A percentile compares a stretch with the other conserved stretches of the same genome.
These are phyloP conservation scores for Trypanosomatidae sp. DNA, from an alignment of 208 protist species.

Conservation along the genomic window DNA sequence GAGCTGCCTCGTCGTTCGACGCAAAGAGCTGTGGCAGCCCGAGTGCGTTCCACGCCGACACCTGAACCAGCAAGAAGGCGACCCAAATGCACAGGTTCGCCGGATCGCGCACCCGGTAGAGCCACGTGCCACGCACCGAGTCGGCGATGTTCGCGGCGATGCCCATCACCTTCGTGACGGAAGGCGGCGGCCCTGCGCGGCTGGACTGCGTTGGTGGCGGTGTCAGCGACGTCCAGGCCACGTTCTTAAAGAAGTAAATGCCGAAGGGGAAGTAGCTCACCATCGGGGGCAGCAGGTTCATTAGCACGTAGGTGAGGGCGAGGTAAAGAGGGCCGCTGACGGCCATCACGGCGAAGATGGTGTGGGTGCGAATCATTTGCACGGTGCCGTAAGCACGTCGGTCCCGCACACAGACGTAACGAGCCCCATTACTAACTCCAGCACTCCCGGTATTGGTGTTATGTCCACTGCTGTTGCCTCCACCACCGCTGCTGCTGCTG, in stretches of 20 bases:
- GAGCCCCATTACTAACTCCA: too few species aligned
- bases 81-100: slow-evolving; percentile 46
- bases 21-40: too few species aligned
- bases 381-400: slow-evolving; percentile 52
- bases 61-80: slow-evolving; percentile 47
- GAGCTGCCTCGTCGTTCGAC: too few species aligned
- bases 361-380: slow-evolving; percentile 37
- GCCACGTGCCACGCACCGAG: slow-evolving; percentile 56
- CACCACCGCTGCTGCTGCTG: too few species aligned
- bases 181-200: slow-evolving; percentile 11
- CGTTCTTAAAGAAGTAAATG: slow-evolving; percentile 69
- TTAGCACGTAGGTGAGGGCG: slow-evolving; percentile 22
- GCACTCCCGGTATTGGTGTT: background rate
- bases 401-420: slow-evolving; percentile 45
- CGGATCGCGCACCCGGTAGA: slow-evolving; percentile 59
- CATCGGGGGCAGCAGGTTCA: slow-evolving; percentile 48
- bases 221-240: slow-evolving; percentile 40
- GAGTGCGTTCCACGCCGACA: slow-evolving; percentile 49
- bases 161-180: slow-evolving; percentile 22
- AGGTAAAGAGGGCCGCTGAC: slow-evolving; percentile 42
- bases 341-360: slow-evolving; percentile 45
- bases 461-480: background rate
- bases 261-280: slow-evolving; percentile 45
- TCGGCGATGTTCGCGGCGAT: slow-evolving; percentile 49
- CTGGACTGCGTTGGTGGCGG: slow-evolving; percentile 52